These are phyloP conservation scores for Candida dajiaensis DNA, from an alignment of 805 yeast genomes.

Conservation along the genomic window DNA sequence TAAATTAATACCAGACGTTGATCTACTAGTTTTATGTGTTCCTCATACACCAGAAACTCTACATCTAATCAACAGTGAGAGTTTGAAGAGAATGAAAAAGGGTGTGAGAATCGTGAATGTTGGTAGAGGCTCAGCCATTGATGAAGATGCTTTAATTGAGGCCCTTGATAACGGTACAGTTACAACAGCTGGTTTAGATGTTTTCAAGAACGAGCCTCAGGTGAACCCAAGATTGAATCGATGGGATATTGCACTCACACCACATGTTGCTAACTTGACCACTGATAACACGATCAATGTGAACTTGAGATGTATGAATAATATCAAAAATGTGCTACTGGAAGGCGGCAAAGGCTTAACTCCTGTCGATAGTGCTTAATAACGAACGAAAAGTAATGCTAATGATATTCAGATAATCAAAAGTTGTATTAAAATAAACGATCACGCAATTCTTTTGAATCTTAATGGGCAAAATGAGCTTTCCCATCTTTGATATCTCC, in stretches of 20 bases:
- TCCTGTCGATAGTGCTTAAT: conserved; percentile 9
- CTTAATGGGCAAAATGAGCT: background rate
- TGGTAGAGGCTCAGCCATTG: conserved; percentile 68
- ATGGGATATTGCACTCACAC: conserved; percentile 59
- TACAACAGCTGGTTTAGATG: conserved; percentile 67
- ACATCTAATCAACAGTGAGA: conserved; percentile 43
- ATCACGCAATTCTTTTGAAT: too few species aligned
- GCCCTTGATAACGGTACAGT: conserved; percentile 58
- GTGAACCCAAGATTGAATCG: conserved; percentile 47
- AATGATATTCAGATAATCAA: too few species aligned
- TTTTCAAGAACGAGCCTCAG: conserved; percentile 57
- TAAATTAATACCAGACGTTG: conserved; percentile 35
- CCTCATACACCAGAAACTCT: conserved; percentile 59
- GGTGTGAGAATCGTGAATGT: conserved; percentile 65
- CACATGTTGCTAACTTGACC: conserved; percentile 69
- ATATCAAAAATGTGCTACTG: conserved; percentile 41
- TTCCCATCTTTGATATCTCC: too few species aligned
- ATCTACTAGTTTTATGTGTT: conserved; percentile 58
- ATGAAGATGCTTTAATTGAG: conserved; percentile 56
- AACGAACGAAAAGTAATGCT: background rate
- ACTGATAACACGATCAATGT: conserved; percentile 42
- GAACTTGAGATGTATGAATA: conserved; percentile 45
- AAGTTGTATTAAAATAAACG: background rate
- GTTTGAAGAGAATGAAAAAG: conserved; percentile 41
- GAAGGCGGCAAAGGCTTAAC: conserved; percentile 34